Evolutionary conservation across 1,284 basidiomycete genomes (phyloP).

Genomic region (Ganoderma lingzhi): DNA sequence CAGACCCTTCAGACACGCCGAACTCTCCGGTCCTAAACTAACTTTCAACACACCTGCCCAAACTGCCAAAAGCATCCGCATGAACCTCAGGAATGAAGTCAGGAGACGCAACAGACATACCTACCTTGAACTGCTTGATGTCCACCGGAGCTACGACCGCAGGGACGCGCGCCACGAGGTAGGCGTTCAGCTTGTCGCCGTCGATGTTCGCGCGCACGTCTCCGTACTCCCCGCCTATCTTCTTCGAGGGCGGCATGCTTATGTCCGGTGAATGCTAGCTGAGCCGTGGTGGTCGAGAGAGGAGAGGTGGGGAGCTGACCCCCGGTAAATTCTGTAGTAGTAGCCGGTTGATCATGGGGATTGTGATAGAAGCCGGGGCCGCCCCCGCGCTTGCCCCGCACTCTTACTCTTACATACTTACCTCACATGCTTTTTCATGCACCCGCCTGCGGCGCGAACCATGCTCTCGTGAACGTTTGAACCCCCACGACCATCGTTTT

Average conservation of each 20-base stretch:
- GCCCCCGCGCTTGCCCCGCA: neutral
- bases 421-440: neutral
- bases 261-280: conserved; percentile 25
- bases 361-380: neutral
- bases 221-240: conserved; percentile 79
- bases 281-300: neutral
- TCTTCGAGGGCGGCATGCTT: conserved; percentile 41
- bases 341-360: neutral
- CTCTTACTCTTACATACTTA: no score
- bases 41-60: conserved; percentile 66
- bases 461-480: no score
- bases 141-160: conserved; percentile 73
- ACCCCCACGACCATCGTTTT: neutral
- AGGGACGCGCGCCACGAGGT: conserved; percentile 67
- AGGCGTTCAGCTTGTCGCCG: conserved; percentile 69
- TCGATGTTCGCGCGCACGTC: conserved; percentile 79
- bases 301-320: neutral
- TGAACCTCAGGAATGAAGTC: neutral
- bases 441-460: neutral
- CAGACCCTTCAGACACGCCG: neutral
- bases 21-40: neutral
- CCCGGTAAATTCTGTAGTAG: neutral
- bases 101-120: conserved; percentile 51
- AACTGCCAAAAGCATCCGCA: conserved; percentile 55
- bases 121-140: conserved; percentile 94